Evolutionary conservation across 805 yeast genomes (phyloP).

Genomic region (Danielia reshetovae): DNA sequence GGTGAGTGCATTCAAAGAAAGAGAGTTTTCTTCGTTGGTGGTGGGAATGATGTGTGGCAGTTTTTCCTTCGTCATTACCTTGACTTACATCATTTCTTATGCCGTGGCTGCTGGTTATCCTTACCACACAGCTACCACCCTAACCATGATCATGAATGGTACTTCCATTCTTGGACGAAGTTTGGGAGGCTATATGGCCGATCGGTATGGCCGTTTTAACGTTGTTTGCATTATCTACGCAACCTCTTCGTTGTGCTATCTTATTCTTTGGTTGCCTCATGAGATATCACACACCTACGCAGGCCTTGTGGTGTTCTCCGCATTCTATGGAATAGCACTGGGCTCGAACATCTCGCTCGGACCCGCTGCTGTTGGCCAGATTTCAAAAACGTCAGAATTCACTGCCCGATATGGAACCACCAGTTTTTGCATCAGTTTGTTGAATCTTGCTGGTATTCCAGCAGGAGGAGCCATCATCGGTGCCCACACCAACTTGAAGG

Average conservation of each 20-base stretch:
- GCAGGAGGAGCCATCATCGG: constrained; percentile 3
- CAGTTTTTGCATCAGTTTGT: constrained; percentile 1
- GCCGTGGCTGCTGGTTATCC: constrained; percentile 22
- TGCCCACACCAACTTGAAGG: neutral
- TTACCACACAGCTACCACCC: constrained; percentile 16
- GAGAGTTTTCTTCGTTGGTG: constrained; percentile 20
- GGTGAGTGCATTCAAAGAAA: constrained; percentile 22
- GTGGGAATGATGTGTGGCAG: constrained; percentile 5
- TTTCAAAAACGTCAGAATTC: constrained; percentile 24
- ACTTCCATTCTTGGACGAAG: constrained; percentile 24
- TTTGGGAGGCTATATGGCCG: constrained; percentile 1
- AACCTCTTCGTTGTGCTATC: constrained; percentile 11
- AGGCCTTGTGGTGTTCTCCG: constrained; percentile 23
- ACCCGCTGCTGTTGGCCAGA: constrained; percentile 23
- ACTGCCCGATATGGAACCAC: constrained; percentile 24
- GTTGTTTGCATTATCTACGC: neutral
- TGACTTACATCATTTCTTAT: constrained; percentile 23
- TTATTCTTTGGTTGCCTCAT: constrained; percentile 24
- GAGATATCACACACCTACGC: constrained; percentile 21
- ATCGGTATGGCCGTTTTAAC: constrained; percentile 3
- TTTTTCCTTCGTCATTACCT: constrained; percentile 7
- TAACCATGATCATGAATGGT: constrained; percentile 22
- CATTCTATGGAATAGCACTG: constrained; percentile 24
- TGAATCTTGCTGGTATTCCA: neutral
- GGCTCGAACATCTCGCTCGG: constrained; percentile 21